A percentile compares a stretch with the other conserved stretches of the same genome.
Evolutionary conservation across 768 basidiomycete genomes (phyloP).

Genomic region (Lepiota venenata): DNA sequence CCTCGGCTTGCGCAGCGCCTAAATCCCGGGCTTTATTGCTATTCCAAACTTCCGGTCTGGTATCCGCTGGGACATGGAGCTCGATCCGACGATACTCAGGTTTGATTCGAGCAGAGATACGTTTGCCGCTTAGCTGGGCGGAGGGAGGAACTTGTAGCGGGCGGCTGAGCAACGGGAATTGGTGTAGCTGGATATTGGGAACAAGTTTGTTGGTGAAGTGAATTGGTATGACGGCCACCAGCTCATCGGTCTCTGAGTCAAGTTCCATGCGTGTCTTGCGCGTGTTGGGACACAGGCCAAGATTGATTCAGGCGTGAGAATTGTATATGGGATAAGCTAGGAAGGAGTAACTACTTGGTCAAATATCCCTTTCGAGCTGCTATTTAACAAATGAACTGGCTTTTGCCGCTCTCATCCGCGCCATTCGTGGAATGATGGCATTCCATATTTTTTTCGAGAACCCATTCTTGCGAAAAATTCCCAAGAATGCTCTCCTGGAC

Average conservation of each 20-base stretch:
- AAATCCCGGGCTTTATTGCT: slow-evolving; percentile 62
- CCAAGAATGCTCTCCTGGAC: slow-evolving; percentile 21
- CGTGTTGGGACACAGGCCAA: not conserved
- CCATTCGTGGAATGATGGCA: slow-evolving; percentile 13
- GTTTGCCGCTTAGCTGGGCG: slow-evolving; percentile 67
- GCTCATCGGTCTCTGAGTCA: slow-evolving; percentile 47
- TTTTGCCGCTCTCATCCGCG: not conserved
- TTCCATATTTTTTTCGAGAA: slow-evolving; percentile 17
- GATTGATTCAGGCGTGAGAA: slow-evolving; percentile 1
- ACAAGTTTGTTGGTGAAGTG: slow-evolving; percentile 61
- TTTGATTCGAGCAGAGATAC: slow-evolving; percentile 72
- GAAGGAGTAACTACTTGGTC: not conserved
- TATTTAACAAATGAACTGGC: not conserved
- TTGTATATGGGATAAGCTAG: not conserved
- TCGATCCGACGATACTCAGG: slow-evolving; percentile 60
- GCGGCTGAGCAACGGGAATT: slow-evolving; percentile 74
- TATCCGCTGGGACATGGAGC: slow-evolving; percentile 80
- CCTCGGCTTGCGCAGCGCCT: slow-evolving; percentile 63
- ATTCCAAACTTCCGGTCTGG: slow-evolving; percentile 79
- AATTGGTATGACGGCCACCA: slow-evolving; percentile 68
- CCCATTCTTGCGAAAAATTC: slow-evolving; percentile 24
- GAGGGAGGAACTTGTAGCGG: slow-evolving; percentile 78
- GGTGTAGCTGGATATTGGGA: slow-evolving; percentile 72
- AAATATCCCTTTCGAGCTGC: not conserved
- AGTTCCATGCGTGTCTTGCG: slow-evolving; percentile 18